Base-by-base conservation (phyloP, 1,284 basidiomycete species). In the Caloboletus inedulis region DNA sequence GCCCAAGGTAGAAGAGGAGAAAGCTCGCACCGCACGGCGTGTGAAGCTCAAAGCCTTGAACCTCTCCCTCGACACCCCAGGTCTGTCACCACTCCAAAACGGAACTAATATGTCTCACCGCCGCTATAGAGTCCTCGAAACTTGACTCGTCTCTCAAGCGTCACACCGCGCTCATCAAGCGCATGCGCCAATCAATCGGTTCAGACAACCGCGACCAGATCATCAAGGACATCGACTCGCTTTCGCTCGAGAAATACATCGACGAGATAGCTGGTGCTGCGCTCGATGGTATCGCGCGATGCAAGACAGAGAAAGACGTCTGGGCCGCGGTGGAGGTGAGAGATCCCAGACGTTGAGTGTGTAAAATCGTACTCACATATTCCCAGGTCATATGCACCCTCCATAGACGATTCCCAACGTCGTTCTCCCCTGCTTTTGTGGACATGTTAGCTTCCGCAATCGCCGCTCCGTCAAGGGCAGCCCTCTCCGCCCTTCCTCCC, bases 231-330 rank as follows among this genome's bases (percentile, higher is more conserved):
- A 85, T 97, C 57, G 86, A 91, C 55, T 79, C 85, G 0, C 79
- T 99, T 43, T 88, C 92, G 4, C 77, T 99, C 44, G 93, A 94
- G 72, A 99, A 98, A 71, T 98, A 99, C 68, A 79, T 96, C 48
- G 95, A 98, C 62, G 97, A 99, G 73, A 87, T 98, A 56, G 88
- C 91, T 1, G 85, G 86, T 12, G 94, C 94, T 2, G 77, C 88
- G 0, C 75, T 91, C 0, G 97, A 99, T 65, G 96, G 97, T 2
- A 78, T 96, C 36, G 71, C 73, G 10, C 83, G 87, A 57, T 95
- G 94, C 69, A 94, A 88, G 76, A 91, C 81, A 0, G 91, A 93
- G 61, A 89, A 88, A 61, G 94, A 99, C 67, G 80, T 94, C 23
- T 91, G 93, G 79, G 89, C 87, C 51, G 94, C 94, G 7, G 89